Evolutionary conservation across 2,329 filamentous ascomycete species (phyloP).

Genomic region (Emmonsiellopsis sp.): DNA sequence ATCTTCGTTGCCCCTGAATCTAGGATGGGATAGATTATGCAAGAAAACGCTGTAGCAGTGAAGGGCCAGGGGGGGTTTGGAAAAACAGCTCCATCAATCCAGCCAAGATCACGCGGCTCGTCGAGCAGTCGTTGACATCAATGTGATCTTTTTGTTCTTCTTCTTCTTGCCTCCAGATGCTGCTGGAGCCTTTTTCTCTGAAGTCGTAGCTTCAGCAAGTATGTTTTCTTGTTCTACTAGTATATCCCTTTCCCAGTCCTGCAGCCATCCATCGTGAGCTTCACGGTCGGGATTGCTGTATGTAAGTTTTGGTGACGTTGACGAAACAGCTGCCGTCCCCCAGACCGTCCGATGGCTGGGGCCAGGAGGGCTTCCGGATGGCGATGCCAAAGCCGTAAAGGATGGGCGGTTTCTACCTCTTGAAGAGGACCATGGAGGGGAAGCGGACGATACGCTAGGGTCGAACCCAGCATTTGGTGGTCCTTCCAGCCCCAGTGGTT

Average conservation of each 20-base stretch:
- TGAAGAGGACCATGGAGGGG: slow-evolving; percentile 32
- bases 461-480: slow-evolving; percentile 18
- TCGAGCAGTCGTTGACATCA: slow-evolving; percentile 58
- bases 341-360: slow-evolving; percentile 64
- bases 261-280: slow-evolving; percentile 74
- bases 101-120: slow-evolving; percentile 41
- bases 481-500: slow-evolving; percentile 43
- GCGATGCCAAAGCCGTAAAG: slow-evolving; percentile 55
- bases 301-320: slow-evolving; percentile 48
- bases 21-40: not conserved
- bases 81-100: not conserved
- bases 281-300: slow-evolving; percentile 28
- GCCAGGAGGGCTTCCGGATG: slow-evolving; percentile 71
- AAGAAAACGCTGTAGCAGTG: not conserved
- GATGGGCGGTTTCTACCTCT: slow-evolving; percentile 26
- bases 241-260: slow-evolving; percentile 72
- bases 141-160: slow-evolving; percentile 59
- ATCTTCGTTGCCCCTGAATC: not conserved
- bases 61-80: too few relatives aligned
- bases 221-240: slow-evolving; percentile 17
- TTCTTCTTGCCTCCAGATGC: slow-evolving; percentile 45
- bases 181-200: slow-evolving; percentile 7
- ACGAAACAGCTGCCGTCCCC: slow-evolving; percentile 66
- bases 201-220: slow-evolving; percentile 3
- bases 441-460: slow-evolving; percentile 27